Percentiles rank a stretch among this genome's conserved stretches.
These are phyloP conservation scores for Lanmaoa rubissima DNA, from an alignment of 768 basidiomycete species.

Conservation along the genomic window DNA sequence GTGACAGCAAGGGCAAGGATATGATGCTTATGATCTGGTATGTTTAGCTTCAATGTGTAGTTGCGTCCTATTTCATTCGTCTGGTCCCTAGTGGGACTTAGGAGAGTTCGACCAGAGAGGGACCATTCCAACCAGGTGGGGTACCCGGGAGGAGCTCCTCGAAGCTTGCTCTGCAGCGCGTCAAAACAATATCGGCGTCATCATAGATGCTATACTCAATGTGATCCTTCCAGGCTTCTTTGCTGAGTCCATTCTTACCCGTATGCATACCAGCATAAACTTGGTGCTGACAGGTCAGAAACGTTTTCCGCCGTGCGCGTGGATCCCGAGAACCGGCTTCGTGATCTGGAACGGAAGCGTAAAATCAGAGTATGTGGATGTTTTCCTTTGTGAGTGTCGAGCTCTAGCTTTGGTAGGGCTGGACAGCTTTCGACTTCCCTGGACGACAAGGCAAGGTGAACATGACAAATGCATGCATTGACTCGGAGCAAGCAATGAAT, in stretches of 20 bases:
- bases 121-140: constrained; percentile 75
- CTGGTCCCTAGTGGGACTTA: constrained; percentile 67
- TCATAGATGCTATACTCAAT: constrained; percentile 89
- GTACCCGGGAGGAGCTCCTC: constrained; percentile 77
- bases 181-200: constrained; percentile 65
- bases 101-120: constrained; percentile 84
- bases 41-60: constrained; percentile 3
- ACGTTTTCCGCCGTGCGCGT: constrained; percentile 68
- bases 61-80: not conserved
- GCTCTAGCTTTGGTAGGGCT: constrained; percentile 47
- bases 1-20: constrained; percentile 65
- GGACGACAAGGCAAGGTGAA: constrained; percentile 69
- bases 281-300: constrained; percentile 81
- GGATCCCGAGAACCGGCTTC: constrained; percentile 63
- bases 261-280: constrained; percentile 57
- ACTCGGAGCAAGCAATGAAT: not conserved
- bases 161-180: constrained; percentile 66
- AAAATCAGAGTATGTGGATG: constrained; percentile 59
- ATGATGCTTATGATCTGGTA: constrained; percentile 86
- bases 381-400: not conserved
- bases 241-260: constrained; percentile 6
- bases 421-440: constrained; percentile 87
- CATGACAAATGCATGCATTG: constrained; percentile 9
- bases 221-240: constrained; percentile 39
- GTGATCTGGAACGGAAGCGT: constrained; percentile 53